phyloP scores from a whole-genome alignment of 106 monocot genomes.

The Phalaenopsis equestris region DNA sequence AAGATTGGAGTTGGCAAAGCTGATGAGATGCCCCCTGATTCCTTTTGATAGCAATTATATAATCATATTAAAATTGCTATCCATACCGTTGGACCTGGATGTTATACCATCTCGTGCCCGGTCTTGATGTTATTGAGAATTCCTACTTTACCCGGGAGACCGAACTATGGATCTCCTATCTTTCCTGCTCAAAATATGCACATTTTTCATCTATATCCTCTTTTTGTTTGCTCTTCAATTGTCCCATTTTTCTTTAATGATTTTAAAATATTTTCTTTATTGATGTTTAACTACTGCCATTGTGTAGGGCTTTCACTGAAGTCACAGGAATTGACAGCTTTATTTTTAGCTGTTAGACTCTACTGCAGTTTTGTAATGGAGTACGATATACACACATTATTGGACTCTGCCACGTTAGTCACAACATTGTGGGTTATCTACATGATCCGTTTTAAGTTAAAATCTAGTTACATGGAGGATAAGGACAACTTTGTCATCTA shows the following conservation, averaged over 20 bases:
- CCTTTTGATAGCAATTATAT: background rate
- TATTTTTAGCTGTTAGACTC: conserved; percentile 83
- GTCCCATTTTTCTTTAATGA: background rate
- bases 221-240: background rate
- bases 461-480: conserved; percentile 84
- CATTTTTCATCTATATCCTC: background rate
- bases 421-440: conserved; percentile 90
- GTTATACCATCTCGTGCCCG: background rate
- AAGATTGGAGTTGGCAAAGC: background rate
- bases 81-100: background rate
- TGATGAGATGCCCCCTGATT: background rate
- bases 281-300: background rate
- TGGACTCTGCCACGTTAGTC: conserved; percentile 64
- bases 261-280: background rate
- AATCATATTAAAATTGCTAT: background rate
- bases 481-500: conserved; percentile 66
- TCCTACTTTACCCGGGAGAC: background rate
- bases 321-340: conserved; percentile 75
- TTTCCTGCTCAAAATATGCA: background rate
- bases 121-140: background rate
- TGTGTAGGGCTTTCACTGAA: conserved; percentile 82
- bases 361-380: conserved; percentile 96
- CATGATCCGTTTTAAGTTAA: conserved; percentile 85
- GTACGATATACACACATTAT: conserved; percentile 90
- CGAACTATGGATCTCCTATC: background rate